A percentile compares a stretch with the other conserved stretches of the same genome.
phyloP scores from a whole-genome alignment of 345 rosid genomes.

The Kernera saxatilis region DNA sequence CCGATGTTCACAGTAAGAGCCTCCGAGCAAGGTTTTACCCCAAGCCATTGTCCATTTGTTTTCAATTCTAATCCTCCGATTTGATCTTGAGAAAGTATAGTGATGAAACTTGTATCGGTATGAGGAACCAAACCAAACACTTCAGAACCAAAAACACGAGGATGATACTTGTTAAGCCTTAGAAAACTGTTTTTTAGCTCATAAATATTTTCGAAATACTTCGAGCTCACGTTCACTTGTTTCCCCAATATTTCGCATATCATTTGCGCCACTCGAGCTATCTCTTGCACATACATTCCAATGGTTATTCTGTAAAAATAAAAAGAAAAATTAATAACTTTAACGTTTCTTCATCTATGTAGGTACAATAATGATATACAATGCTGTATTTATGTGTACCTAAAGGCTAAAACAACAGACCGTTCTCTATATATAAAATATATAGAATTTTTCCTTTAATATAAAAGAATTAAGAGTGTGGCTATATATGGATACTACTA shows the following conservation, averaged over 20 bases:
- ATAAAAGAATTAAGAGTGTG: not conserved
- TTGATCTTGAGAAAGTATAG: conserved; percentile 55
- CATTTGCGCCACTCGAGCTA: conserved; percentile 37
- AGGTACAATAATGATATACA: not conserved
- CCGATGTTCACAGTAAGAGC: conserved; percentile 64
- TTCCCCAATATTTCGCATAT: conserved; percentile 44
- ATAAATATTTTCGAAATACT: conserved; percentile 45
- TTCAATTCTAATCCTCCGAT: conserved; percentile 62
- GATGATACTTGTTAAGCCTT: conserved; percentile 73
- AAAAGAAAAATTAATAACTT: not conserved
- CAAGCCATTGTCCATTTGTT: conserved; percentile 57
- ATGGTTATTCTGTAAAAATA: conserved; percentile 36
- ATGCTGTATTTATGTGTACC: not conserved
- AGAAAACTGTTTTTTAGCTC: conserved; percentile 36
- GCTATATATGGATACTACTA: not conserved
- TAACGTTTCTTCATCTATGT: not conserved
- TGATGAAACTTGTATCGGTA: conserved; percentile 64
- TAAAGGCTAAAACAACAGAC: not conserved
- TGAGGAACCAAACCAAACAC: conserved; percentile 72
- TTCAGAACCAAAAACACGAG: conserved; percentile 44
- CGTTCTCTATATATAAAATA: not conserved
- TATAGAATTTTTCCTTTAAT: not conserved
- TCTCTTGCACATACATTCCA: conserved; percentile 32
- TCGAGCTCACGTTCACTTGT: conserved; percentile 33
- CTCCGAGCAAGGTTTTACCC: conserved; percentile 51